phyloP scores from a whole-genome alignment of 2,329 filamentous ascomycete species.

The Pestalotiopsis sp. region DNA sequence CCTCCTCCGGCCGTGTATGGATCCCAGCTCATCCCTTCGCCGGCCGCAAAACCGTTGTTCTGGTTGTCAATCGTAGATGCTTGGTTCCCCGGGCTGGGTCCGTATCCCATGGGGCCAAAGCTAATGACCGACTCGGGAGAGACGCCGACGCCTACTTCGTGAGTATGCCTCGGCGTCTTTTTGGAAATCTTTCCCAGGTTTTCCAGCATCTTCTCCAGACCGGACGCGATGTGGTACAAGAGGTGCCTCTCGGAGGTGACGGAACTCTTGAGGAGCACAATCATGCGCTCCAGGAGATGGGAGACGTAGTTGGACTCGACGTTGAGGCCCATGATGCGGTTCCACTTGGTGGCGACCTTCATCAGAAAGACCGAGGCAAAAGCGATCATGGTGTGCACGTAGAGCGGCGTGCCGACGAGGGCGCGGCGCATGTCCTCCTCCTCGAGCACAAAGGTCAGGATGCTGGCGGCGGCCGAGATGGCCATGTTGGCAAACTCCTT shows the following conservation, averaged over 20 bases:
- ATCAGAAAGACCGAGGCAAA: conserved; percentile 31
- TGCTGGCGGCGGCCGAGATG: conserved; percentile 26
- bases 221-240: conserved; percentile 38
- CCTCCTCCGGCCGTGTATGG: conserved; percentile 12
- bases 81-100: not conserved
- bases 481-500: conserved; percentile 30
- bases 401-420: conserved; percentile 28
- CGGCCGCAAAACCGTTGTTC: not conserved
- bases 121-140: conserved; percentile 13
- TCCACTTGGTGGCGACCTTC: conserved; percentile 31
- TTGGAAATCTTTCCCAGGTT: conserved; percentile 8
- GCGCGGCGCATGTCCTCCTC: conserved; percentile 27
- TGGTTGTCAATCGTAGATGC: not conserved
- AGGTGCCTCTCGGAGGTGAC: conserved; percentile 38
- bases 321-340: conserved; percentile 34
- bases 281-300: conserved; percentile 34
- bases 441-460: conserved; percentile 24
- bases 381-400: conserved; percentile 32
- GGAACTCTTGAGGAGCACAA: conserved; percentile 31
- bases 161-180: not conserved
- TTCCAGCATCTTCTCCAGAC: conserved; percentile 37
- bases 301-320: conserved; percentile 35
- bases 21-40: conserved; percentile 1
- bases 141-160: not conserved
- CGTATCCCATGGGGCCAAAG: conserved; percentile 18